Evolutionary conservation across 78 protist genomes (phyloP).

Genomic region (Dictyostelium discoideum): DNA sequence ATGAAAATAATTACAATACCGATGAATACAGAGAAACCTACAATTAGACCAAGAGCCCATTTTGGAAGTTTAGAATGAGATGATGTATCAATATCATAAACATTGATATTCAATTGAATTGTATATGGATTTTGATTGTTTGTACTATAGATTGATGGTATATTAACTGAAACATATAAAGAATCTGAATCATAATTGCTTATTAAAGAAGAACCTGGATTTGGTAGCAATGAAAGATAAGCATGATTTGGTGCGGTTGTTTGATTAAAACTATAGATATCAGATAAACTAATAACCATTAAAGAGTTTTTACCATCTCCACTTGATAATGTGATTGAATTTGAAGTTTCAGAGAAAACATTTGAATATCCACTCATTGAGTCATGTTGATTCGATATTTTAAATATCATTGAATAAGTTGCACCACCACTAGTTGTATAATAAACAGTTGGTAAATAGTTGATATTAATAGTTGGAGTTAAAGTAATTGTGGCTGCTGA

Average conservation of each 20-base stretch:
- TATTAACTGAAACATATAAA: background rate
- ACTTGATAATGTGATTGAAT: background rate
- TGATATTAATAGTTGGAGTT: background rate
- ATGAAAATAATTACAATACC: background rate
- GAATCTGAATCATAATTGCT: background rate
- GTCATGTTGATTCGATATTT: background rate
- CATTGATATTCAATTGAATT: background rate
- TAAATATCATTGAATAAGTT: background rate
- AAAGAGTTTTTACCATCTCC: background rate
- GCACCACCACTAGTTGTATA: background rate
- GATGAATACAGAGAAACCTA: background rate
- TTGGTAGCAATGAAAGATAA: background rate
- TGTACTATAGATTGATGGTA: background rate
- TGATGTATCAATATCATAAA: background rate
- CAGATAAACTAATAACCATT: background rate
- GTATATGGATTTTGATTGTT: background rate
- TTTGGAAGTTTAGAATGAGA: background rate
- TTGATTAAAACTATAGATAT: slow-evolving; percentile 15
- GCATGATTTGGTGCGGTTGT: background rate
- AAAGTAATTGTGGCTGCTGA: background rate
- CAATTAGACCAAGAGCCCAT: background rate
- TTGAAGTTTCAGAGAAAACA: background rate
- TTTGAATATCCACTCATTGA: background rate
- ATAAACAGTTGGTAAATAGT: background rate
- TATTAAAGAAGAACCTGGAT: background rate